These are phyloP conservation scores for Cytidiella melzeri DNA, from an alignment of 768 basidiomycete genomes.

Conservation along the genomic window DNA sequence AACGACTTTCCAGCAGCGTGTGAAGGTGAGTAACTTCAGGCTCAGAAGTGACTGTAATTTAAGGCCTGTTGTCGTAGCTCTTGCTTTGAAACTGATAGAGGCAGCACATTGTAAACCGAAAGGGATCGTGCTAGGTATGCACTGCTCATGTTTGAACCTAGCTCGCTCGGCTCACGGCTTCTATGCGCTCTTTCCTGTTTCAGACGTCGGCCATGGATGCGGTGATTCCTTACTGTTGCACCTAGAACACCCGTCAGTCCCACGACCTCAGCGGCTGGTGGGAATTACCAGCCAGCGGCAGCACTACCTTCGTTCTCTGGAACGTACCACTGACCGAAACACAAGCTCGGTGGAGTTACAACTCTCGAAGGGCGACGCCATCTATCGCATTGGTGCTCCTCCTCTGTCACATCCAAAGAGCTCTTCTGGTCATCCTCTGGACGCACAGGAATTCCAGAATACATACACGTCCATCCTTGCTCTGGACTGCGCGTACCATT, in stretches of 20 bases:
- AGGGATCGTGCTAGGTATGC: constrained; percentile 49
- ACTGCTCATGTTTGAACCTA: neutral
- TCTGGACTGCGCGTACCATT: constrained; percentile 69
- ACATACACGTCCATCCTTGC: constrained; percentile 49
- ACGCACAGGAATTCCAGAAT: constrained; percentile 23
- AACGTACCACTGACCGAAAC: neutral
- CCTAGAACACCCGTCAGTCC: constrained; percentile 38
- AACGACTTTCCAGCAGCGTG: constrained; percentile 52
- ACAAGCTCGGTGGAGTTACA: constrained; percentile 33
- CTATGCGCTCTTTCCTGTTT: constrained; percentile 1
- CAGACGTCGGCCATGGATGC: constrained; percentile 65
- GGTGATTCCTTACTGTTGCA: constrained; percentile 61
- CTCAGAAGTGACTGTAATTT: neutral
- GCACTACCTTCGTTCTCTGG: neutral
- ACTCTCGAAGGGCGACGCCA: constrained; percentile 39
- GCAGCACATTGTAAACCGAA: constrained; percentile 35
- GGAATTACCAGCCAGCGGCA: constrained; percentile 33
- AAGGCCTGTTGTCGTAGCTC: no score
- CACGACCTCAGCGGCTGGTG: constrained; percentile 40
- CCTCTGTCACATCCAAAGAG: constrained; percentile 4
- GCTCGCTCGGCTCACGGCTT: neutral
- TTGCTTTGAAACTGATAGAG: constrained; percentile 46
- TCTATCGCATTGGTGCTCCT: constrained; percentile 31
- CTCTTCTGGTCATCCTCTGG: constrained; percentile 38
- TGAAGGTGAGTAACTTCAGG: constrained; percentile 35